A percentile compares a stretch with the other conserved stretches of the same genome.
phyloP scores from a whole-genome alignment of 2,329 filamentous ascomycete species.

The Bipolaris sorokiniana region DNA sequence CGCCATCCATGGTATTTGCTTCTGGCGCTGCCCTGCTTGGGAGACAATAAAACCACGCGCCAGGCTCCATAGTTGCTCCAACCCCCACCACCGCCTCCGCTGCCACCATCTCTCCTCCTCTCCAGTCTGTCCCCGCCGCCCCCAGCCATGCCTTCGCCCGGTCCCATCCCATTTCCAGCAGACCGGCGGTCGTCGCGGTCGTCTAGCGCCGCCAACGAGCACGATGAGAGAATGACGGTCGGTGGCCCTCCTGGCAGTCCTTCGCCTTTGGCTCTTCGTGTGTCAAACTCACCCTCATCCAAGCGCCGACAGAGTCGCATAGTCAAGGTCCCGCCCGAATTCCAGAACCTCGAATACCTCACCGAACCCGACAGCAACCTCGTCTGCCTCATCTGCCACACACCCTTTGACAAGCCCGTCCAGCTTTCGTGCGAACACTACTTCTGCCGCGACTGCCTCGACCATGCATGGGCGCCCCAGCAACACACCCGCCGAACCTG shows the following conservation, averaged over 20 bases:
- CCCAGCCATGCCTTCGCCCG: slow-evolving; percentile 43
- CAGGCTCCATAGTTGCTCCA: not conserved
- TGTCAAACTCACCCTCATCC: slow-evolving; percentile 47
- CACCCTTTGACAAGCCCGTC: slow-evolving; percentile 65
- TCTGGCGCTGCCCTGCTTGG: slow-evolving; percentile 20
- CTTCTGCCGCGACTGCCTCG: slow-evolving; percentile 66
- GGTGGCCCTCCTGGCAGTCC: slow-evolving; percentile 48
- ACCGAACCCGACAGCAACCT: slow-evolving; percentile 64
- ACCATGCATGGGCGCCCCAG: slow-evolving; percentile 47
- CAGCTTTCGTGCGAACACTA: slow-evolving; percentile 67
- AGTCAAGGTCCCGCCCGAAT: slow-evolving; percentile 55
- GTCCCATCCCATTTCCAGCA: slow-evolving; percentile 46
- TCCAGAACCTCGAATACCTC: slow-evolving; percentile 65
- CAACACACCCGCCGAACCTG: slow-evolving; percentile 52
- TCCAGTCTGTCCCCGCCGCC: not conserved
- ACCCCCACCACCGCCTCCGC: slow-evolving; percentile 8
- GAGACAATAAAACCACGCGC: slow-evolving; percentile 8
- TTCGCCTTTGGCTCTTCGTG: slow-evolving; percentile 48
- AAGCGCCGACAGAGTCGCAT: slow-evolving; percentile 44
- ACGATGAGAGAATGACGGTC: slow-evolving; percentile 35
- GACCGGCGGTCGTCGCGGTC: slow-evolving; percentile 46
- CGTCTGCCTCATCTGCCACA: slow-evolving; percentile 69
- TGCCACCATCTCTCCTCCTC: not conserved
- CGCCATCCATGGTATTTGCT: slow-evolving; percentile 20
- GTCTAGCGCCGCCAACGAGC: slow-evolving; percentile 37